These are phyloP conservation scores for Saccharomyces hybrid DNA, from an alignment of 1,139 yeast species.

Conservation along the genomic window DNA sequence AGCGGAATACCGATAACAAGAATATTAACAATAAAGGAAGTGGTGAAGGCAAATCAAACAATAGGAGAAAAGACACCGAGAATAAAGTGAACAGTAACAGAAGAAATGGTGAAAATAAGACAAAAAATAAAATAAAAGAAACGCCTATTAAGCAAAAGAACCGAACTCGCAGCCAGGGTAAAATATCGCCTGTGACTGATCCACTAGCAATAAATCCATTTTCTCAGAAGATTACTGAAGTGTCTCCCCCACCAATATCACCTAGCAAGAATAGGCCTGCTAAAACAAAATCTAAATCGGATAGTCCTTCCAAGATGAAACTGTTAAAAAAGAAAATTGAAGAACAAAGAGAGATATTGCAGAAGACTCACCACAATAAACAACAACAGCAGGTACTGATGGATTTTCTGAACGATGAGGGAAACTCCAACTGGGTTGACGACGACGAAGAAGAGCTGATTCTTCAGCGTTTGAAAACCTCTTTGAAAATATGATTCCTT, in stretches of 20 bases:
- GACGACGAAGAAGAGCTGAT: slow-evolving; percentile 22
- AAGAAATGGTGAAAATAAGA: slow-evolving; percentile 1
- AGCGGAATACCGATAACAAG: not conserved
- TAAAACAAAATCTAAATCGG: slow-evolving; percentile 1
- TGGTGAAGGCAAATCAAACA: not conserved
- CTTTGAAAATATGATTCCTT: not conserved
- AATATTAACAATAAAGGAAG: not conserved
- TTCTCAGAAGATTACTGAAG: not conserved
- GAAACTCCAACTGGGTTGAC: slow-evolving; percentile 23
- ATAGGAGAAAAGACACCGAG: not conserved
- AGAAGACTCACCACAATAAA: slow-evolving; percentile 20
- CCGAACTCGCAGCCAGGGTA: not conserved
- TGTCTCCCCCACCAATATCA: not conserved
- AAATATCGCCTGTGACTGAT: not conserved
- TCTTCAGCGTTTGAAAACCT: slow-evolving; percentile 9
- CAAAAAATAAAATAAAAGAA: slow-evolving; percentile 3
- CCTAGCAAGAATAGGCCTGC: not conserved
- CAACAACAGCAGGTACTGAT: slow-evolving; percentile 25
- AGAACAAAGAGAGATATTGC: slow-evolving; percentile 24
- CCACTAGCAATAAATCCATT: not conserved
- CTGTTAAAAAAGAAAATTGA: slow-evolving; percentile 26
- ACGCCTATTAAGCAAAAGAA: not conserved
- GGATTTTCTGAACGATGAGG: slow-evolving; percentile 26
- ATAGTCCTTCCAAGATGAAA: slow-evolving; percentile 8
- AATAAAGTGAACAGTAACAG: slow-evolving; percentile 2